Evolutionary conservation across 768 basidiomycete species (phyloP), one percentile per base, ranked within the genome.

Genomic region (Candolleomyces eurysporus): DNA sequence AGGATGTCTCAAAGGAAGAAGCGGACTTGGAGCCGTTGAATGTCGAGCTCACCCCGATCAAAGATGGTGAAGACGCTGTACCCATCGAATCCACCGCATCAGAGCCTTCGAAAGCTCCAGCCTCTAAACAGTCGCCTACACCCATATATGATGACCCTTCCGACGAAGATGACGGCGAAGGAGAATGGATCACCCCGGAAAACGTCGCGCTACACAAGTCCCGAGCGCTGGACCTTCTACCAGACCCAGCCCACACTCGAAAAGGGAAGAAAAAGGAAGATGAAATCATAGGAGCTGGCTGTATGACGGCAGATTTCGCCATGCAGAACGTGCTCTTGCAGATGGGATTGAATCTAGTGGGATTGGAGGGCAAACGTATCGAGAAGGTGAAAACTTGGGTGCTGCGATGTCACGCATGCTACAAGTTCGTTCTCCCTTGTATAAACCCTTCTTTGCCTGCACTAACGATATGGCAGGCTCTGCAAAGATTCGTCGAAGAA

Each of bases 251-350:
- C 17, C 65, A 66, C 11, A 77, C 76, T 51, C 67, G 76, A 60
- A 77, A 77, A 65, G 68, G 78, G 60, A 73, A 72, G 53, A 69
- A 68, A 62, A 69, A 67, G 67, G 72, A 78, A 46, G 72, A 79
- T 17, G 76, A 79, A 49, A 43, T 65, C 0, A 67, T 96, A 50
- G 80, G 79, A 57, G 86, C 84, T 5, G 97, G 95, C 17, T 97
- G 96, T 71, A 94, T 98, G 91, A 98, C 97, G 9, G 92, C 92
- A 21, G 97, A 99, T 83, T 98, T 95, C 73, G 97, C 97, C 17
- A 97, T 99, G 88, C 97, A 99, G 75, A 99, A 99, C 68, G 93
- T 98, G 21, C 75, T 96, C 64, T 75, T 99, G 55, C 96, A 97
- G 73, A 95, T 98, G 91, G 91, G 91, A 0, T 75, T 99, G 64